A percentile compares a stretch with the other conserved stretches of the same genome.
Evolutionary conservation across 495 filamentous ascomycete species (phyloP).

Genomic region (Viridothelium virens): DNA sequence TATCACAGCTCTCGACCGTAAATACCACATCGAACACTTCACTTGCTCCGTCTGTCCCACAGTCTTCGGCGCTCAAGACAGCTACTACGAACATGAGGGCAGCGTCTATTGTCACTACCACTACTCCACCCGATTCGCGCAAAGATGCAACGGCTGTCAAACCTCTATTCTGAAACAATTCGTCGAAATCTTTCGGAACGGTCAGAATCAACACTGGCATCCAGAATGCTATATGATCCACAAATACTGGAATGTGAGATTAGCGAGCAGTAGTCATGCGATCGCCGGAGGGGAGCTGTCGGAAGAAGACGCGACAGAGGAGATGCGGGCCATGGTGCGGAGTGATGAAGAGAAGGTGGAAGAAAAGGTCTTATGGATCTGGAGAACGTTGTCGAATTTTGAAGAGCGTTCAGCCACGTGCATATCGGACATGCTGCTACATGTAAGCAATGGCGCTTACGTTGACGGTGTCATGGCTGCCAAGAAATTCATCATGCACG

Average conservation of each 20-base stretch:
- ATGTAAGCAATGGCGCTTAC: conserved; percentile 97
- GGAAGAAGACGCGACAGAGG: conserved; percentile 59
- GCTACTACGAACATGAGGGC: conserved; percentile 96
- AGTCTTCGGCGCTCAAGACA: conserved; percentile 94
- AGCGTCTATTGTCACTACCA: conserved; percentile 98
- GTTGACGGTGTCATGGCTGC: conserved; percentile 91
- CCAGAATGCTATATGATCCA: conserved; percentile 99
- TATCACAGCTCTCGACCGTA: conserved; percentile 93
- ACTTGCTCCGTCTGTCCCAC: conserved; percentile 96
- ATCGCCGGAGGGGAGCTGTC: conserved; percentile 40
- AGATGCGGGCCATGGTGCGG: conserved; percentile 66
- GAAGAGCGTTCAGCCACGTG: conserved; percentile 96
- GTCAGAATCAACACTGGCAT: conserved; percentile 98
- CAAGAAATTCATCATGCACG: conserved; percentile 94
- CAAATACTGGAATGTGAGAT: conserved; percentile 98
- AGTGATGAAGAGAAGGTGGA: conserved; percentile 91
- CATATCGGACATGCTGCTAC: conserved; percentile 98
- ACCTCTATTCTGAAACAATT: conserved; percentile 99
- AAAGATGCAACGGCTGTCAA: conserved; percentile 91
- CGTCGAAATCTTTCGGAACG: conserved; percentile 96
- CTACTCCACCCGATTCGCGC: conserved; percentile 95
- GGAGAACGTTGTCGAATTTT: conserved; percentile 94
- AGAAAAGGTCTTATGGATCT: conserved; percentile 94
- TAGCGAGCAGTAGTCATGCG: conserved; percentile 52
- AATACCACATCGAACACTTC: conserved; percentile 99